These are phyloP conservation scores for Xerocomellus amylosporus DNA, from an alignment of 768 basidiomycete genomes.

Conservation along the genomic window DNA sequence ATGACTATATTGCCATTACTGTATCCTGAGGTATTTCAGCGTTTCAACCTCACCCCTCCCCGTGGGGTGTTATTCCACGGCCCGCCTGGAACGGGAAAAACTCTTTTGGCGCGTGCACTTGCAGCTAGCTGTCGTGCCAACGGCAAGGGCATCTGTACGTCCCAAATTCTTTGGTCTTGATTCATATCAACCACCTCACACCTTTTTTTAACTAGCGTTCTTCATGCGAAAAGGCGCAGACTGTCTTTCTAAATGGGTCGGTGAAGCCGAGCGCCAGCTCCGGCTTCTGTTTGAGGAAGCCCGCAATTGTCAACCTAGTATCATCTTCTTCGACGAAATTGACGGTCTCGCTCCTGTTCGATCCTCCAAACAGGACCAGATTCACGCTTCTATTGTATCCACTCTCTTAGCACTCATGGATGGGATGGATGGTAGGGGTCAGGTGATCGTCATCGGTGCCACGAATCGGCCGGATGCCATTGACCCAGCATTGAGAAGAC, in stretches of 20 bases:
- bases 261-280: conserved; percentile 95
- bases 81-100: conserved; percentile 98
- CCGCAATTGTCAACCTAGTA: conserved; percentile 84
- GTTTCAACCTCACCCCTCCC: conserved; percentile 91
- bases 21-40: conserved; percentile 96
- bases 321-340: conserved; percentile 99
- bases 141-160: conserved; percentile 84
- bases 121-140: conserved; percentile 88
- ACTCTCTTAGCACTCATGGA: conserved; percentile 97
- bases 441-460: conserved; percentile 96
- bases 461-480: conserved; percentile 98
- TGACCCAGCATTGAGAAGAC: conserved; percentile 90
- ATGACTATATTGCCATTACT: conserved; percentile 95
- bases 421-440: conserved; percentile 97
- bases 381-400: conserved; percentile 96
- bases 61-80: conserved; percentile 97
- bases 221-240: conserved; percentile 99
- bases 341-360: conserved; percentile 97
- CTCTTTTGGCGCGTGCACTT: conserved; percentile 87
- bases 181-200: not conserved
- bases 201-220: conserved; percentile 60
- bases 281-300: conserved; percentile 96
- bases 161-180: not conserved
- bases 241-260: conserved; percentile 98
- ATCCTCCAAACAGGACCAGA: conserved; percentile 98